Evolutionary conservation across 805 yeast species (phyloP), one percentile per base, ranked within the genome.

Genomic region (Kuraishia capsulata): DNA sequence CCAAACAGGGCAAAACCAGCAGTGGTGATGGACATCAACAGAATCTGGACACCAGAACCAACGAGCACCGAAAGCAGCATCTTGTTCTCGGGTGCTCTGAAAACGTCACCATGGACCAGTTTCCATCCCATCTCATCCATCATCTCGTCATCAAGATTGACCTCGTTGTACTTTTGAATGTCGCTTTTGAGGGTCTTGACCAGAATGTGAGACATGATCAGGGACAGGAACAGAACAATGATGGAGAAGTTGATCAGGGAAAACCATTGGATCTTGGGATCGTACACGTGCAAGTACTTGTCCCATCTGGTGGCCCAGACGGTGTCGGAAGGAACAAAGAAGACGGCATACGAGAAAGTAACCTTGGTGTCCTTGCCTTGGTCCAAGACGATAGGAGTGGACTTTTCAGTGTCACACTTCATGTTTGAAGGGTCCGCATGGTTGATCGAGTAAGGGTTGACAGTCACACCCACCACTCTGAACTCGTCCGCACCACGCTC

Each of bases 231-330:
- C 8, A 85, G 44, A 5, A 88, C 96, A 50, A 90, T 76, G 39
- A 89, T 58, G 3, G 95, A 78, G 45, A 94, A 87, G 62, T 88
- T 88, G 47, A 88, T 64, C 50, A 92, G 73, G 2, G 97, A 87
- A 52, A 88, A 85, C 97, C 97, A 90, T 64, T 92, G 97, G 49
- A 92, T 84, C 54, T 82, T 81, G 41, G 97, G 94, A 54, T 86
- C 95, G 56, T 80, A 83, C 19, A 84, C 92, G 50, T 86, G 94
- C 52, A 92, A 68, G 57, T 92, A 92, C 60, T 87, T 86, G 60
- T 92, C 98, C 98, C 98, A 92, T 64, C 98, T 79, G 2, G 97
- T 90, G 25, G 97, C 97, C 97, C 97, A 92, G 3, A 78, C 76
- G 2, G 92, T 84, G 4, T 66, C 68, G 6, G 90, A 81, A 39